These are phyloP conservation scores for Apiospora phragmitis DNA, from an alignment of 2,329 filamentous ascomycete species.

Conservation along the genomic window DNA sequence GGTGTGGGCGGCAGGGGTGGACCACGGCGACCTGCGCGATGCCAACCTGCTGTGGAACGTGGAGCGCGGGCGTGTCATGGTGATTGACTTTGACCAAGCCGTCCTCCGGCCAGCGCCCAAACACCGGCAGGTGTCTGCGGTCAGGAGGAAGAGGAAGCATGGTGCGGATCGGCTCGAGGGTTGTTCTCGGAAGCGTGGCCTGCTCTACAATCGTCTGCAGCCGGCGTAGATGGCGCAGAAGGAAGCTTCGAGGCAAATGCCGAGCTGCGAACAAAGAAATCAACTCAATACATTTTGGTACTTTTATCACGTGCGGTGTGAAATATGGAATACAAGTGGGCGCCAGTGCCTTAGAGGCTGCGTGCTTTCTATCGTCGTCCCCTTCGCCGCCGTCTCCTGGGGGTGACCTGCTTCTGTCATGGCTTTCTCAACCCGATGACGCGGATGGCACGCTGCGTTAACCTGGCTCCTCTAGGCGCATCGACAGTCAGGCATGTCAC, in stretches of 20 bases:
- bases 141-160: neutral
- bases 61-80: no score
- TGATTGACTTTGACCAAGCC: neutral
- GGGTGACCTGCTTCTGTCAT: neutral
- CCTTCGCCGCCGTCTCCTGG: neutral
- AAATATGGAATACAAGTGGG: neutral
- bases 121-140: neutral
- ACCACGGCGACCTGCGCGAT: conserved; percentile 21
- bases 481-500: neutral
- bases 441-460: neutral
- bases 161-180: neutral
- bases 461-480: no score
- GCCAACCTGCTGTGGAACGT: conserved; percentile 24
- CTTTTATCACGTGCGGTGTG: neutral
- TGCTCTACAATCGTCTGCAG: neutral
- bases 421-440: neutral
- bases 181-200: no score
- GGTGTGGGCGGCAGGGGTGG: conserved; percentile 19
- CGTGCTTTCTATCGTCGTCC: neutral
- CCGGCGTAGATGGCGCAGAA: neutral
- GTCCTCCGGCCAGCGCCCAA: neutral
- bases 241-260: no score
- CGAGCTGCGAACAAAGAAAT: no score
- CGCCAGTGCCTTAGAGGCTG: neutral
- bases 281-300: no score